Conservation (phyloP, 441 rosid genomes). For the Arabidopsis lyrata region DNA sequence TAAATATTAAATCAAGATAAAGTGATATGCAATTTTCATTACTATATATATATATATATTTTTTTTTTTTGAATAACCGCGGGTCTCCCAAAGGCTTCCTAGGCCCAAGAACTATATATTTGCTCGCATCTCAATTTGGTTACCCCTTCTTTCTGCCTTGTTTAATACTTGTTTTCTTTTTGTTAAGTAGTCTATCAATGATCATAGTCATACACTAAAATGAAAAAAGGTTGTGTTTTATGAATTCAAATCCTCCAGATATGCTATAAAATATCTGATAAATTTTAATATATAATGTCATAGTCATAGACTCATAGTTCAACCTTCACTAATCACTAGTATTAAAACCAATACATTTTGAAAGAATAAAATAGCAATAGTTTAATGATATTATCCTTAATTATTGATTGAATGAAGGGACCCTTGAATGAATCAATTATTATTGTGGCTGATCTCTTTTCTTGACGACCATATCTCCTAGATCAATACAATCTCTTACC, state of each 20-base stretch:
- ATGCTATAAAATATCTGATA: neutral
- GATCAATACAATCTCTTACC: neutral
- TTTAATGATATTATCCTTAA: neutral
- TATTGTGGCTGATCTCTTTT: constrained; percentile 14
- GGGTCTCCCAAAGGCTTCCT: too few relatives aligned
- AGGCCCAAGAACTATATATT: too few relatives aligned
- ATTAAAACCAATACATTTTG: neutral
- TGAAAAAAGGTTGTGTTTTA: neutral
- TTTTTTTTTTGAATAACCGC: too few relatives aligned
- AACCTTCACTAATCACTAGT: neutral
- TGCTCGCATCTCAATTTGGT: too few relatives aligned
- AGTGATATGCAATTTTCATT: too few relatives aligned
- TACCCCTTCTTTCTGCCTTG: too few relatives aligned
- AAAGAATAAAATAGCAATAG: neutral
- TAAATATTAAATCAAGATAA: too few relatives aligned
- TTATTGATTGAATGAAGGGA: neutral
- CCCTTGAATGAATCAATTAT: neutral
- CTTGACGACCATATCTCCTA: constrained; percentile 9
- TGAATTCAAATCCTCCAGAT: neutral
- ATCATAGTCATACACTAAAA: too few relatives aligned
- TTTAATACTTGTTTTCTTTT: too few relatives aligned
- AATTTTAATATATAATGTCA: neutral
- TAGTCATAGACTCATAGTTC: neutral
- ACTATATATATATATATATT: too few relatives aligned
- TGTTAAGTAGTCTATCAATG: too few relatives aligned